phyloP scores from a whole-genome alignment of 2,329 filamentous ascomycete genomes.

The Pseudogymnoascus sp. region DNA sequence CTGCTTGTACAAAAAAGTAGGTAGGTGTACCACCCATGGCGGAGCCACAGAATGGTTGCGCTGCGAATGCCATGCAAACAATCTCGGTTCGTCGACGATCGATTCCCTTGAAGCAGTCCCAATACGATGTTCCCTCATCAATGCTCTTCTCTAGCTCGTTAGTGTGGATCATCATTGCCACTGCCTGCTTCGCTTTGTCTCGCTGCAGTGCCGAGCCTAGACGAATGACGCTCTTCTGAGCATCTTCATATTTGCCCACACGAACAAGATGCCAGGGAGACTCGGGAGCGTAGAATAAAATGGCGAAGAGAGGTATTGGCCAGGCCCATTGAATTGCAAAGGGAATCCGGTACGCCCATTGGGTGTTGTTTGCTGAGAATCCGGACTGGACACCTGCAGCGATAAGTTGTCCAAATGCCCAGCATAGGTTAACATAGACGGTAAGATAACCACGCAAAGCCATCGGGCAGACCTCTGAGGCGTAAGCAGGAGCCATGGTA shows the following conservation, averaged over 20 bases:
- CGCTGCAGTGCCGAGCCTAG: neutral
- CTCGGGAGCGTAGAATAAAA: slow-evolving; percentile 37
- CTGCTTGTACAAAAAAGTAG: slow-evolving; percentile 41
- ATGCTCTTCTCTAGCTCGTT: slow-evolving; percentile 38
- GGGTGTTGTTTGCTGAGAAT: slow-evolving; percentile 32
- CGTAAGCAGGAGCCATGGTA: slow-evolving; percentile 26
- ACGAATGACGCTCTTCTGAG: slow-evolving; percentile 26
- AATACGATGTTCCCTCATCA: slow-evolving; percentile 33
- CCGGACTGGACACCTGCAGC: slow-evolving; percentile 33
- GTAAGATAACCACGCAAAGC: slow-evolving; percentile 43
- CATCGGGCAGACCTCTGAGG: slow-evolving; percentile 42
- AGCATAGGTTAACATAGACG: no score
- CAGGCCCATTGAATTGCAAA: slow-evolving; percentile 43
- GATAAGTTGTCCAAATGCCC: slow-evolving; percentile 33
- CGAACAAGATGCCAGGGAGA: slow-evolving; percentile 42
- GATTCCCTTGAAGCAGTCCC: slow-evolving; percentile 40
- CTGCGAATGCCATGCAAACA: slow-evolving; percentile 35
- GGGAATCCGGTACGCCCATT: slow-evolving; percentile 41
- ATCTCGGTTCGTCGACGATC: slow-evolving; percentile 41
- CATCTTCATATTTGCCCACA: slow-evolving; percentile 34
- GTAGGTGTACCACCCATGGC: slow-evolving; percentile 35
- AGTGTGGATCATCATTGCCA: slow-evolving; percentile 38
- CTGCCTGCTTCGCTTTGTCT: slow-evolving; percentile 27
- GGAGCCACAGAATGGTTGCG: slow-evolving; percentile 35
- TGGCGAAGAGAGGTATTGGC: slow-evolving; percentile 37